phyloP scores from a whole-genome alignment of 2,329 filamentous ascomycete species.

The Fusarium multiceps region DNA sequence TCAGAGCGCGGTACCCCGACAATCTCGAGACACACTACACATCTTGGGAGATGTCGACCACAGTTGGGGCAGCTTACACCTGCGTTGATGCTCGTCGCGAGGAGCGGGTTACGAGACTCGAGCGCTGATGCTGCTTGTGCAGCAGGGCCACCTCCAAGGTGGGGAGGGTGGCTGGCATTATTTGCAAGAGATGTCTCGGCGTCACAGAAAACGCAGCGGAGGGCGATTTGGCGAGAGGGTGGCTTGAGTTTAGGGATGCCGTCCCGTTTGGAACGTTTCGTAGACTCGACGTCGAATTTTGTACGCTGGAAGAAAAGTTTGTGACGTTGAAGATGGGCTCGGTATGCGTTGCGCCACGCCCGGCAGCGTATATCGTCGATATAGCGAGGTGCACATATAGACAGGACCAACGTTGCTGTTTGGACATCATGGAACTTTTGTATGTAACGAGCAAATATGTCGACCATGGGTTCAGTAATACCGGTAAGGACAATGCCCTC shows the following conservation, averaged over 20 bases:
- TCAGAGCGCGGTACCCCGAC: conserved; percentile 73
- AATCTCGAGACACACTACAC: conserved; percentile 74
- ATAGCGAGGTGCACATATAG: conserved; percentile 79
- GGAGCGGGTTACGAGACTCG: conserved; percentile 65
- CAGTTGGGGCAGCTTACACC: conserved; percentile 75
- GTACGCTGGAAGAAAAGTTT: conserved; percentile 79
- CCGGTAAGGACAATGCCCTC: conserved; percentile 83
- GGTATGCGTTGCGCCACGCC: conserved; percentile 78
- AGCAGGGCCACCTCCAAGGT: conserved; percentile 20
- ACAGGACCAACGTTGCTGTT: conserved; percentile 79
- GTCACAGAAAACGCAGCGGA: conserved; percentile 83
- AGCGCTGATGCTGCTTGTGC: conserved; percentile 44
- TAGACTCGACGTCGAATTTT: conserved; percentile 82
- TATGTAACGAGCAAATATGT: conserved; percentile 81
- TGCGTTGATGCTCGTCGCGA: conserved; percentile 66
- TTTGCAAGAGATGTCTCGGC: conserved; percentile 65
- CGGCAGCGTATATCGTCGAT: conserved; percentile 80
- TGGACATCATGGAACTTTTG: conserved; percentile 82
- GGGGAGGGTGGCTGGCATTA: conserved; percentile 37
- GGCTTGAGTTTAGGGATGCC: conserved; percentile 59
- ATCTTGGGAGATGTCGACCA: conserved; percentile 73
- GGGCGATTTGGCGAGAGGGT: conserved; percentile 74
- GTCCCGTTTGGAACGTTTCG: conserved; percentile 73
- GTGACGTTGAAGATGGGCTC: conserved; percentile 77
- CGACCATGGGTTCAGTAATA: conserved; percentile 76